Evolutionary conservation across 2,329 filamentous ascomycete species (phyloP), one percentile per base, ranked within the genome.

Genomic region (Cephalotrichum gorgonifer): DNA sequence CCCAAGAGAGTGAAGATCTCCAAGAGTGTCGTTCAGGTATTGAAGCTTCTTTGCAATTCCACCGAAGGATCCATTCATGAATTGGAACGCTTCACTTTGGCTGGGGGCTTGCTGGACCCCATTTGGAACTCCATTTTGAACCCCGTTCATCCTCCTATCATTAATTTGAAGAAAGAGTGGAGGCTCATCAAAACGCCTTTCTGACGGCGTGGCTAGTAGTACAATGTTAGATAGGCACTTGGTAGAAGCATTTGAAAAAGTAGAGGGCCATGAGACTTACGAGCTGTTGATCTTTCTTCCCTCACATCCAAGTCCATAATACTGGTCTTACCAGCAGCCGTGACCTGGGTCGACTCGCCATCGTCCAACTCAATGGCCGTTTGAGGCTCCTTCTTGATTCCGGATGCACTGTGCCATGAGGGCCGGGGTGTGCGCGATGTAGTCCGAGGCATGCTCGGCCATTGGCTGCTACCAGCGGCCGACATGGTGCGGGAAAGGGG

Each of bases 1-100:
- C 0, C 85, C 86, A 0, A 91, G 73, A 6, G 81, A 74, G 46
- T 87, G 79, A 0, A 95, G 74, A 44, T 84, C 77, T 3, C 78
- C 78, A 0, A 88, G 74, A 0, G 78, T 78, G 43, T 85, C 73
- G 2, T 88, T 82, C 44, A 82, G 78, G 0, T 76, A 72, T 47
- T 84, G 85, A 1, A 85, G 66, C 43, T 79, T 73, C n/a, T 73
- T 70, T 0, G 81, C 81, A 4, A 88, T 78, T 6, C 75, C 72
- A 41, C 65, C 62, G 35, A 72, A 72, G 1, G 69, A 71, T 2
- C 62, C 64, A 38, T 70, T 63, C 33, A 70, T 68, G 52, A 69
- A 69, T 5, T 25, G 33, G 28, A 48, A 31, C 47, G 63, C 67
- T 25, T 69, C 67, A 12, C 65, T 60, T 2, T 55, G 50, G 27